Conservation (phyloP, 2,329 filamentous ascomycete species). For the Fusarium tupiense region DNA sequence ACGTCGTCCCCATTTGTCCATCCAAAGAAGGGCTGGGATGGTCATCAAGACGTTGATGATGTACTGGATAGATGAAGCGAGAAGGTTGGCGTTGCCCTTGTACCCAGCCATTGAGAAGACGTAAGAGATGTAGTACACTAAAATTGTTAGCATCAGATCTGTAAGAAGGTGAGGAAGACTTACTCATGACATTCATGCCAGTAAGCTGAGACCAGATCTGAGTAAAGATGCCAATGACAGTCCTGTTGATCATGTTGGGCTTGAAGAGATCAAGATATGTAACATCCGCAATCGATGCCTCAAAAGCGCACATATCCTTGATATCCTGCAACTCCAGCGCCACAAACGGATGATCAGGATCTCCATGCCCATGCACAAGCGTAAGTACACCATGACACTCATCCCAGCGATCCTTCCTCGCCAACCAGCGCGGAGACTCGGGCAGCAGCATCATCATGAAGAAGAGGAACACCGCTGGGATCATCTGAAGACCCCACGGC, state of each 20-base stretch:
- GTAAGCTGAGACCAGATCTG: slow-evolving; percentile 68
- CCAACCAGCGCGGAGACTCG: slow-evolving; percentile 71
- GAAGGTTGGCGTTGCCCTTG: slow-evolving; percentile 58
- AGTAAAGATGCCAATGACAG: slow-evolving; percentile 60
- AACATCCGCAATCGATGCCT: slow-evolving; percentile 74
- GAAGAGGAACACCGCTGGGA: slow-evolving; percentile 68
- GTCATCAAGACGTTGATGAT: slow-evolving; percentile 86
- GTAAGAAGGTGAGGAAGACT: background rate
- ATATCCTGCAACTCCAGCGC: slow-evolving; percentile 76
- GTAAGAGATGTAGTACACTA: slow-evolving; percentile 69
- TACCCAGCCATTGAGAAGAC: slow-evolving; percentile 54
- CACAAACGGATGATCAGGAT: slow-evolving; percentile 73
- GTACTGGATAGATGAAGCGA: slow-evolving; percentile 66
- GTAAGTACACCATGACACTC: slow-evolving; percentile 59
- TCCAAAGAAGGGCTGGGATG: slow-evolving; percentile 76
- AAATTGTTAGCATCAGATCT: background rate
- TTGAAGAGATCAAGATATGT: slow-evolving; percentile 77
- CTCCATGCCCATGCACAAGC: slow-evolving; percentile 73
- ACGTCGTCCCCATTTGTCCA: slow-evolving; percentile 80
- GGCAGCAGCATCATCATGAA: slow-evolving; percentile 66
- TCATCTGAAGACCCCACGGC: slow-evolving; percentile 69
- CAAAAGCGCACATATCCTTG: slow-evolving; percentile 76
- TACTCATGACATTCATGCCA: slow-evolving; percentile 69
- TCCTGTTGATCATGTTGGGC: slow-evolving; percentile 69
- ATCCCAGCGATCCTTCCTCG: slow-evolving; percentile 73